Base-by-base conservation (phyloP, 495 filamentous ascomycete species). In the Daldinia bambusicola region DNA sequence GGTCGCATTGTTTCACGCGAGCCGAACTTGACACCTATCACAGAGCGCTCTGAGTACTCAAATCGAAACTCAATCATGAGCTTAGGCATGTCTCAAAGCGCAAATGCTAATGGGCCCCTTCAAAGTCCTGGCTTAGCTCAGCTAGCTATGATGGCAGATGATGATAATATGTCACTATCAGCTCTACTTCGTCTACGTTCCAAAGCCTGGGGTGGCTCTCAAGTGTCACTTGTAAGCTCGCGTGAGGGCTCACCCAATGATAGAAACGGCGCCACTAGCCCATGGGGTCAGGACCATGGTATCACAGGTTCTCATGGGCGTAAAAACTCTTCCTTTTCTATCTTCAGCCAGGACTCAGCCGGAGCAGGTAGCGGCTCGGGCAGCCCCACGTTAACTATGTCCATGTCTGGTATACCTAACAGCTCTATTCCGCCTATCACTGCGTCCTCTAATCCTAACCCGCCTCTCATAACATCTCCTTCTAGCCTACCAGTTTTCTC, bases 11-110 rank as follows among this genome's bases (percentile, higher is more conserved):
- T 90, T 37, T 90, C 91, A 26, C 84, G 91, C 43, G 93, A 97
- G 65, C 95, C 96, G 2, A 97, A 93, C 73, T 82, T 99, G 32
- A 99, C 95, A 2, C 95, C 95, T 5, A 99, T 99, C 69, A 98
- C 94, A 0, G 95, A 99, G 79, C 88, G 95, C 3, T 96, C 92
- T 71, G 95, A 99, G 82, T 97, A 95, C 83, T 95, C 92, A 43
- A 97, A 95, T 55, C 88, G 96, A 56, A 98, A 98, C 75, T 95
- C 91, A 2, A 87, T 95, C 71, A 91, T 95, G 83, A 90, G 87
- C 34, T 79, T 93, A 37, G 85, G 85, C 38, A 81, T 93, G 65
- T 88, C 89, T 66, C 71, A 81, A 55, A 75, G 67, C 48, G 80
- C 78, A 70, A 84, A 69, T 72, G 76, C 26, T 57, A 87, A 67